Conservation (phyloP, 2,329 filamentous ascomycete species). For the Penicillium palitans region DNA sequence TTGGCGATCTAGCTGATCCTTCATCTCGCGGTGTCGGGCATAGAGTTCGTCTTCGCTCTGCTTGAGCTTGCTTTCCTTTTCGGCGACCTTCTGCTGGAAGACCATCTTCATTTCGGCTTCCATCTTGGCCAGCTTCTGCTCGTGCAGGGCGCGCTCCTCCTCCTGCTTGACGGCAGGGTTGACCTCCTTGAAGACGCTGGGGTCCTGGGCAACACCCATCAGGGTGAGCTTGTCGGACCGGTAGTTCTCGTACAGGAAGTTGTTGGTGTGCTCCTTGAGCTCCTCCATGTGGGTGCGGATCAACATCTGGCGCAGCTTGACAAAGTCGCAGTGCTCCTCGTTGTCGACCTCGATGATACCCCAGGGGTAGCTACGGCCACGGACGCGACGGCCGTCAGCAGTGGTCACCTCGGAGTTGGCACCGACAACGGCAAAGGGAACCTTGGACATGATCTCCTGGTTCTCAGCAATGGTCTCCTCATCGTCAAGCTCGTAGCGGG, state of each 20-base stretch:
- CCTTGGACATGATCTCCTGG: slow-evolving; percentile 99
- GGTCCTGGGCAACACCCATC: slow-evolving; percentile 98
- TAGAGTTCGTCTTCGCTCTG: slow-evolving; percentile 99
- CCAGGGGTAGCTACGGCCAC: slow-evolving; percentile 96
- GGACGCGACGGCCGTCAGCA: slow-evolving; percentile 89
- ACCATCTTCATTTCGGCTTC: slow-evolving; percentile 99
- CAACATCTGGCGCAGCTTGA: slow-evolving; percentile 99
- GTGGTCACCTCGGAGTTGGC: slow-evolving; percentile 92
- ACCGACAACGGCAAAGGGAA: slow-evolving; percentile 96
- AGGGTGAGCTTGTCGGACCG: slow-evolving; percentile 97
- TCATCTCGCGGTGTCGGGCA: slow-evolving; percentile 98
- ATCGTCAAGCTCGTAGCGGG: slow-evolving; percentile 96
- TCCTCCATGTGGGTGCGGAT: slow-evolving; percentile 99
- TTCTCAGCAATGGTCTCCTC: slow-evolving; percentile 99
- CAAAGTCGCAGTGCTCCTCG: slow-evolving; percentile 99
- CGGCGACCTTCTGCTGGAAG: slow-evolving; percentile 99
- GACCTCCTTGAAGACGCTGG: slow-evolving; percentile 99
- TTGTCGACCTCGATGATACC: slow-evolving; percentile 99
- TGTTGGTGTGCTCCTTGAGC: slow-evolving; percentile 99
- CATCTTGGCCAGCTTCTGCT: slow-evolving; percentile 99
- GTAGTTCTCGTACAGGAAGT: slow-evolving; percentile 98
- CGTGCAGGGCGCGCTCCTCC: slow-evolving; percentile 95
- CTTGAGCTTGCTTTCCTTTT: slow-evolving; percentile 99
- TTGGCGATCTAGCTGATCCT: slow-evolving; percentile 97
- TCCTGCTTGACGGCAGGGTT: slow-evolving; percentile 99